Conservation (phyloP, 306 rosid genomes). For the Prinsepia uniflora region DNA sequence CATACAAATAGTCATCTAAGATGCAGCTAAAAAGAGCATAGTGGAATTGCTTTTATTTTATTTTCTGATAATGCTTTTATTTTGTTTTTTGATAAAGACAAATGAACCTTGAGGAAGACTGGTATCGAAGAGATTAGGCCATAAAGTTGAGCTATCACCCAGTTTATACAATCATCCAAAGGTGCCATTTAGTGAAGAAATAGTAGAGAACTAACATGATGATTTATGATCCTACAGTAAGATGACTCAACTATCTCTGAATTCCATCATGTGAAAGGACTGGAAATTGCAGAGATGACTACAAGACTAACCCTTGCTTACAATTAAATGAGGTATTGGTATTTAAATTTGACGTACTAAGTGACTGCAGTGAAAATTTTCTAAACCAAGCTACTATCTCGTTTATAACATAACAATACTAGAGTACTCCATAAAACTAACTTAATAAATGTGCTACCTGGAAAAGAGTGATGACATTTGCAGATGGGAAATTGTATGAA, state of each 20-base stretch:
- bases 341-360: neutral
- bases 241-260: neutral
- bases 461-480: conserved; percentile 57
- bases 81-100: neutral
- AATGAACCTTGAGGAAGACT: neutral
- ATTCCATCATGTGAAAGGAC: neutral
- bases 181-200: neutral
- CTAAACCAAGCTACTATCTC: conserved; percentile 10
- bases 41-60: neutral
- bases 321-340: neutral
- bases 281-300: neutral
- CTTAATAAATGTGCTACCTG: conserved; percentile 49
- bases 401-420: neutral
- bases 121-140: neutral
- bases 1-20: neutral
- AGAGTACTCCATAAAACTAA: neutral
- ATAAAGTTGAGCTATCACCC: neutral
- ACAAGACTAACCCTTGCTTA: neutral
- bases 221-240: too few species aligned
- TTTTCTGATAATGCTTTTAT: neutral
- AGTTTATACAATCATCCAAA: neutral
- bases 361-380: neutral
- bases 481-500: conserved; percentile 51
- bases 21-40: neutral
- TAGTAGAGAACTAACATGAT: neutral